These are phyloP conservation scores for Microbotryum violaceum DNA, from an alignment of 1,284 basidiomycete genomes.

Conservation along the genomic window DNA sequence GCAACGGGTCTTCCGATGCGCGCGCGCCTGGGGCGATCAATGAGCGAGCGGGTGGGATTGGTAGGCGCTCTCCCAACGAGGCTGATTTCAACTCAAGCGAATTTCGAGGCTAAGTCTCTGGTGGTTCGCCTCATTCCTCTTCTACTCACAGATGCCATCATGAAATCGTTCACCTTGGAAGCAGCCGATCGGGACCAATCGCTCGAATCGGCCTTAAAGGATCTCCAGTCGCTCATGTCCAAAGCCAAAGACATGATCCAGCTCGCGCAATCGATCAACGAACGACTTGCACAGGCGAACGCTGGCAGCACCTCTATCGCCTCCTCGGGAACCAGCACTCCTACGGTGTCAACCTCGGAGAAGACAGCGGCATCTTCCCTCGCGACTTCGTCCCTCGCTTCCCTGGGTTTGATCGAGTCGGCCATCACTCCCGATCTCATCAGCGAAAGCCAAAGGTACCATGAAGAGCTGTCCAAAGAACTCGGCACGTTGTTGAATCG, in stretches of 20 bases:
- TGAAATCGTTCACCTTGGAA: constrained; percentile 62
- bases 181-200: constrained; percentile 57
- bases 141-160: constrained; percentile 58
- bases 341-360: constrained; percentile 37
- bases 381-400: constrained; percentile 77
- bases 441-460: constrained; percentile 69
- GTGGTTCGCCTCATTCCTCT: constrained; percentile 48
- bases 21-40: background rate
- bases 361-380: constrained; percentile 73
- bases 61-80: constrained; percentile 38
- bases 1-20: background rate
- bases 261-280: constrained; percentile 78
- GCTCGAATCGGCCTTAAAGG: constrained; percentile 72
- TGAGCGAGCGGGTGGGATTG: constrained; percentile 40
- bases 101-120: constrained; percentile 63
- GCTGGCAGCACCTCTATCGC: constrained; percentile 4
- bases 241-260: constrained; percentile 83
- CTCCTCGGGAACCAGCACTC: constrained; percentile 16
- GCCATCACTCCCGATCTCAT: constrained; percentile 90
- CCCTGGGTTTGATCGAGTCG: constrained; percentile 62
- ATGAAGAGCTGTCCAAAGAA: constrained; percentile 74
- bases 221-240: constrained; percentile 83
- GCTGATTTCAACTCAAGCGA: constrained; percentile 68
- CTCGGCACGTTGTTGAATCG: constrained; percentile 66
- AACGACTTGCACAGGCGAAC: constrained; percentile 29